Conservation (phyloP, 2,329 filamentous ascomycete species). For the Elsinoe australis region DNA sequence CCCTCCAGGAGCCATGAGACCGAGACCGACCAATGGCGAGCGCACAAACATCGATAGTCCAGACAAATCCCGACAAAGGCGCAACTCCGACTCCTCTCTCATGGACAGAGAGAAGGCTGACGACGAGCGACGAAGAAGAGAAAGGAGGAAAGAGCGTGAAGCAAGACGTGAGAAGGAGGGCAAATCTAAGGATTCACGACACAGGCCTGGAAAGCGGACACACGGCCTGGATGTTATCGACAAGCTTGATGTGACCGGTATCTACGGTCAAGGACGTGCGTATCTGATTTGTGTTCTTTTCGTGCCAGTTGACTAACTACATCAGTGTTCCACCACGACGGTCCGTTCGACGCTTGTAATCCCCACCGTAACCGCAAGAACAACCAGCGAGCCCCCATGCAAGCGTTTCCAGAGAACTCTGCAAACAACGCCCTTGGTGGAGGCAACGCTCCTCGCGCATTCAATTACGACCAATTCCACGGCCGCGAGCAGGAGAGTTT, state of each 20-base stretch:
- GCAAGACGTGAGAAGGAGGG: constrained; percentile 38
- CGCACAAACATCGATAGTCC: constrained; percentile 38
- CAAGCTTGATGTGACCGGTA: constrained; percentile 90
- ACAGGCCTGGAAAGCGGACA: constrained; percentile 31
- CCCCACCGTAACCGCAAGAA: constrained; percentile 85
- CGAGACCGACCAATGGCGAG: constrained; percentile 35
- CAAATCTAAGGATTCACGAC: constrained; percentile 34
- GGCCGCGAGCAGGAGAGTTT: constrained; percentile 81
- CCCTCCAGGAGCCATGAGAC: constrained; percentile 30
- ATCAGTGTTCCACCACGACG: constrained; percentile 91
- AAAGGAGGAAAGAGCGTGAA: constrained; percentile 43
- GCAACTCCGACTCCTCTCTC: constrained; percentile 74
- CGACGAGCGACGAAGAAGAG: constrained; percentile 49
- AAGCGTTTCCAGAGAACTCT: constrained; percentile 88
- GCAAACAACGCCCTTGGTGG: constrained; percentile 89
- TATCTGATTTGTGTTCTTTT: constrained; percentile 25
- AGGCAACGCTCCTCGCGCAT: constrained; percentile 56
- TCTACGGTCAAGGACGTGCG: constrained; percentile 86
- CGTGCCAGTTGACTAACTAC: constrained; percentile 17
- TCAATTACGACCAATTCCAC: constrained; percentile 83
- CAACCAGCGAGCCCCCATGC: constrained; percentile 80
- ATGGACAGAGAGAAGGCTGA: constrained; percentile 56
- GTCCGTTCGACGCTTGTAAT: constrained; percentile 93
- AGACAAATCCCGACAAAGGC: constrained; percentile 49
- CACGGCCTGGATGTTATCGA: constrained; percentile 78